Base-by-base conservation (phyloP, 192 early-diverging fungal genomes). In the Gryganskiella cystojenkinii region DNA sequence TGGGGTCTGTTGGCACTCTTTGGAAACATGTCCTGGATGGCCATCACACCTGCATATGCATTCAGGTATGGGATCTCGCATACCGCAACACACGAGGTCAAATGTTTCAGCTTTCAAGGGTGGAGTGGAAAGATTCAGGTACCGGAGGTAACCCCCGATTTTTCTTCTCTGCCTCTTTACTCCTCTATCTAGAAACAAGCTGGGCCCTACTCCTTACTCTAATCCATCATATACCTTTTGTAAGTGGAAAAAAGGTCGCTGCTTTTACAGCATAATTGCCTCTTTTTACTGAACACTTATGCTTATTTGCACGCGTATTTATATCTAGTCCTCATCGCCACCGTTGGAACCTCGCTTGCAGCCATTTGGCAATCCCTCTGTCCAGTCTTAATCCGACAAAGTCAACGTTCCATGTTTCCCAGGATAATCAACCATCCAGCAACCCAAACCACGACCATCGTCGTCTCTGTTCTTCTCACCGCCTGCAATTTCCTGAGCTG, bases 121-220 rank as follows among this genome's bases (percentile, higher is more conserved):
- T n/a, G n/a, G n/a, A n/a, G n/a, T n/a, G n/a, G n/a, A n/a, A n/a
- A n/a, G n/a, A n/a, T n/a, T n/a, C n/a, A n/a, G n/a, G n/a, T n/a
- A n/a, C n/a, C n/a, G n/a, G n/a, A n/a, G n/a, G n/a, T n/a, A n/a
- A n/a, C n/a, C n/a, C n/a, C n/a, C n/a, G n/a, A n/a, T n/a, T n/a
- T n/a, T n/a, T n/a, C n/a, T n/a, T n/a, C n/a, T n/a, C n/a, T n/a
- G n/a, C n/a, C n/a, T n/a, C n/a, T n/a, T n/a, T n/a, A n/a, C n/a
- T n/a, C n/a, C n/a, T n/a, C n/a, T n/a, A n/a, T n/a, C n/a, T n/a
- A 76, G 72, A 37, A 67, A 76, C 65, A 76, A 67, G 64, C 42
- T 67, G 27, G 64, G 60, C n/a, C 46, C 62, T 7, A 22, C 33
- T 1, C 17, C 37, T 14, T 67, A 61, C 33, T 28, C 33, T 17